phyloP scores from a whole-genome alignment of 1,284 basidiomycete species.

The Ganoderma lingzhi region DNA sequence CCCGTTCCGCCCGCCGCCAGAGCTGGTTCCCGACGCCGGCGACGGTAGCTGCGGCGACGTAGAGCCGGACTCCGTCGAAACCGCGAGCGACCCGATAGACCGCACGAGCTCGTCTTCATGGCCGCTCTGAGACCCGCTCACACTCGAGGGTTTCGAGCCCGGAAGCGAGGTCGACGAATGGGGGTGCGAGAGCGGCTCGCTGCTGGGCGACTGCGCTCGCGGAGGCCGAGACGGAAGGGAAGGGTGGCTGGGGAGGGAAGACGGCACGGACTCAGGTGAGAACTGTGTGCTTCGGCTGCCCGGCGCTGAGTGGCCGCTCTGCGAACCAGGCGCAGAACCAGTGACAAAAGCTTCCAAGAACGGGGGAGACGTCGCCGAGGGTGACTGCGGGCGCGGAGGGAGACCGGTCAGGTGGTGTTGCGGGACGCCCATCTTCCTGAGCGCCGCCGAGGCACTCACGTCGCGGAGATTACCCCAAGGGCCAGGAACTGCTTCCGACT shows the following conservation, averaged over 20 bases:
- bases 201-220: conserved; percentile 43
- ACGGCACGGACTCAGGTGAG: conserved; percentile 42
- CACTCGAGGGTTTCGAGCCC: conserved; percentile 47
- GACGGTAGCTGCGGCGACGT: conserved; percentile 55
- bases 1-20: conserved; percentile 59
- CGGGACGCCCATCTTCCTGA: conserved; percentile 42
- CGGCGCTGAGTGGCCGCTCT: conserved; percentile 34
- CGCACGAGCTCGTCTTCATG: conserved; percentile 51
- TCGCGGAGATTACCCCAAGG: conserved; percentile 41
- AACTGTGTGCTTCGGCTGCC: conserved; percentile 39
- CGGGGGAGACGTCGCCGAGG: conserved; percentile 35
- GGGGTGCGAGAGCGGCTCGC: conserved; percentile 31
- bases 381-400: conserved; percentile 38
- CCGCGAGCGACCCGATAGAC: conserved; percentile 54
- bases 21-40: conserved; percentile 51
- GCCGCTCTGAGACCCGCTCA: conserved; percentile 48
- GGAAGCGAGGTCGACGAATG: conserved; percentile 37
- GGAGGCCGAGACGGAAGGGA: conserved; percentile 43
- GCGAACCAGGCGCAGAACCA: conserved; percentile 30
- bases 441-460: conserved; percentile 38
- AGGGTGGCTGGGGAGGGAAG: conserved; percentile 41
- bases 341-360: conserved; percentile 29
- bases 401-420: conserved; percentile 34
- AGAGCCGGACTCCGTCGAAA: conserved; percentile 58
- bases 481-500: conserved; percentile 31